Evolutionary conservation across 148 eudicot genomes (phyloP).

Genomic region (Chenopodium berlandieri): DNA sequence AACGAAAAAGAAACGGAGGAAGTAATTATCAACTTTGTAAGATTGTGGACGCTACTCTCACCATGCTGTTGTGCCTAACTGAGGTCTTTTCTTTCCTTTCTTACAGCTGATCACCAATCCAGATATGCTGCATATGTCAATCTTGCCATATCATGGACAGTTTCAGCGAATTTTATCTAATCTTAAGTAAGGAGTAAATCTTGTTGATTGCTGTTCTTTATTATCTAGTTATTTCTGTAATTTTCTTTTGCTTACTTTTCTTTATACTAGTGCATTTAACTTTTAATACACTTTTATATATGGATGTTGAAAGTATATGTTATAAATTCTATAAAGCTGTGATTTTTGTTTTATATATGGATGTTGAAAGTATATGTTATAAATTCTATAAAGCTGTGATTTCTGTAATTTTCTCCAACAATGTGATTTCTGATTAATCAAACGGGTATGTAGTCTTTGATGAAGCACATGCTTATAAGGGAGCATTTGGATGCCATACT

Average conservation of each 20-base stretch:
- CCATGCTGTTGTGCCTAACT: slow-evolving; percentile 9
- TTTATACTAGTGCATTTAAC: slow-evolving; percentile 1
- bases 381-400: slow-evolving; percentile 12
- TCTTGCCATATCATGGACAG: slow-evolving; percentile 80
- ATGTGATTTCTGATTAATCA: not conserved
- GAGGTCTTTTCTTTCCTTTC: slow-evolving; percentile 25
- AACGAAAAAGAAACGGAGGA: too few relatives aligned
- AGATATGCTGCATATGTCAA: slow-evolving; percentile 90
- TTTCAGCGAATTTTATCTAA: slow-evolving; percentile 78
- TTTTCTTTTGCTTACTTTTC: slow-evolving; percentile 6
- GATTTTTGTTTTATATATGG: not conserved
- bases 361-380: not conserved
- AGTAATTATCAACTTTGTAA: slow-evolving; percentile 9
- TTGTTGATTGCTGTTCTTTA: slow-evolving; percentile 21
- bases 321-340: slow-evolving; percentile 14
- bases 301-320: not conserved
- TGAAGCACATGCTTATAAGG: slow-evolving; percentile 93
- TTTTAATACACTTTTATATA: not conserved
- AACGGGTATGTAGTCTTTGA: slow-evolving; percentile 79
- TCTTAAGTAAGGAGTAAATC: slow-evolving; percentile 53
- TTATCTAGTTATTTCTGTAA: not conserved
- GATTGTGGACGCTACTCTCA: slow-evolving; percentile 5
- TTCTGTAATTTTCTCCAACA: too few relatives aligned
- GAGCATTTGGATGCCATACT: slow-evolving; percentile 95
- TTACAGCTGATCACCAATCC: slow-evolving; percentile 98